phyloP scores from a whole-genome alignment of 495 filamentous ascomycete species.

The Xylaria castorea region DNA sequence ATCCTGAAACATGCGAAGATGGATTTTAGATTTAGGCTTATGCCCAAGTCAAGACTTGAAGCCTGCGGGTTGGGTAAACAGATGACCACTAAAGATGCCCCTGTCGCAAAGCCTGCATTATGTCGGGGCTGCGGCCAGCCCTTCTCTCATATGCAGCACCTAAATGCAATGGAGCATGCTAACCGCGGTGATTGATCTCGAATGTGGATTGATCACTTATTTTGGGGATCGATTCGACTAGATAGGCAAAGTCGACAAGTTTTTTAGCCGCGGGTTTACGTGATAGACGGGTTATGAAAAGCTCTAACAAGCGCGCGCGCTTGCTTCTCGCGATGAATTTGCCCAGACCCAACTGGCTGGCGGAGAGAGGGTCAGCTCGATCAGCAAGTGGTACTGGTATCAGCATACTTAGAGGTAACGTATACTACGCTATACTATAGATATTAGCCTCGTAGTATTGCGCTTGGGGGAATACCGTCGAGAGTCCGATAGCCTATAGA shows the following conservation, averaged over 20 bases:
- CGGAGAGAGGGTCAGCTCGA: not conserved
- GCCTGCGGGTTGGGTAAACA: conserved; percentile 1
- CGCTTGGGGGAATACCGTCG: conserved; percentile 1
- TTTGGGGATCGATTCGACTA: not conserved
- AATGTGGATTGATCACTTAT: conserved; percentile 5
- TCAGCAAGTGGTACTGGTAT: not conserved
- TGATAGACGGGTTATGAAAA: not conserved
- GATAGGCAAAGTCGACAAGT: not conserved
- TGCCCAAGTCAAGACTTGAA: conserved; percentile 16
- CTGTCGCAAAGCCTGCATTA: not conserved
- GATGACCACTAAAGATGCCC: not conserved
- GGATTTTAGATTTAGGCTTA: conserved; percentile 25
- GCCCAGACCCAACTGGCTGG: conserved; percentile 4
- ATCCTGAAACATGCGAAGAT: conserved; percentile 24
- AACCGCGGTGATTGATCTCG: not conserved
- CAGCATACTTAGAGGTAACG: not conserved
- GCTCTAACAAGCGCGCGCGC: conserved; percentile 22
- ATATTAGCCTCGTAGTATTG: not conserved
- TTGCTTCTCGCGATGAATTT: not conserved
- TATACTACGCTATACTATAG: conserved; percentile 12
- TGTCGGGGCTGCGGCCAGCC: conserved; percentile 7
- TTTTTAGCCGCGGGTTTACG: not conserved
- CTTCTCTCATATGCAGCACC: not conserved
- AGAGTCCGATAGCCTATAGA: conserved; percentile 13
- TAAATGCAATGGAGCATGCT: conserved; percentile 4